These are phyloP conservation scores for Ceratocystis cacaofunesta DNA, from an alignment of 2,329 filamentous ascomycete species.

Conservation along the genomic window DNA sequence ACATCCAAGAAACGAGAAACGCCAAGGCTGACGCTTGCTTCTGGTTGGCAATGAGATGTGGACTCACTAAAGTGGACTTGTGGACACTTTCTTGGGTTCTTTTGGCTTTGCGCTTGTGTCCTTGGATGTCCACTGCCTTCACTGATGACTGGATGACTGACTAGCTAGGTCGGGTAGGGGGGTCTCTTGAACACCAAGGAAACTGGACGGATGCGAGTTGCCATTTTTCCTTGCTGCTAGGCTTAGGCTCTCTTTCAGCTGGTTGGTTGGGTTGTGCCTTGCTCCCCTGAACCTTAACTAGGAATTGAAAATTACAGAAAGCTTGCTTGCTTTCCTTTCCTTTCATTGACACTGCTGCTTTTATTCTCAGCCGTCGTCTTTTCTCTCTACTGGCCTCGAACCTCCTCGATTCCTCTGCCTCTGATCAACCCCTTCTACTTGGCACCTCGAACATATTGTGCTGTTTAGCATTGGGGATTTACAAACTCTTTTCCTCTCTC, in stretches of 20 bases:
- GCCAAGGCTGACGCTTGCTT: background rate
- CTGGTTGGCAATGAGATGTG: background rate
- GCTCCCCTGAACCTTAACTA: slow-evolving; percentile 10
- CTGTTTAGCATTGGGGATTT: background rate
- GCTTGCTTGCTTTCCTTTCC: slow-evolving; percentile 10
- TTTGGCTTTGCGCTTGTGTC: background rate
- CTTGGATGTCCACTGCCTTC: background rate
- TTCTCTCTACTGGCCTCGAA: background rate
- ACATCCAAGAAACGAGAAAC: background rate
- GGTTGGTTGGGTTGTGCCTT: slow-evolving; percentile 6
- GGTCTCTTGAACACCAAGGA: background rate
- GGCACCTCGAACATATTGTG: background rate
- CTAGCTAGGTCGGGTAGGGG: background rate
- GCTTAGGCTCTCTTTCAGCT: slow-evolving; percentile 1
- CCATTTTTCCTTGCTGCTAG: slow-evolving; percentile 6
- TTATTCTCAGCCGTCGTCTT: background rate
- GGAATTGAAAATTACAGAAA: slow-evolving; percentile 6
- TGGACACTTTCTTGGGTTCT: slow-evolving; percentile 6
- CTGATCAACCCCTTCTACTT: background rate
- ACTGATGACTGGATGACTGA: background rate
- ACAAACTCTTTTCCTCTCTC: background rate
- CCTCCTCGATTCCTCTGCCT: background rate
- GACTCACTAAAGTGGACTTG: slow-evolving; percentile 7
- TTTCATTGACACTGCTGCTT: background rate
- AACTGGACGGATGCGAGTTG: background rate